Evolutionary conservation across 2,329 filamentous ascomycete species (phyloP).

Genomic region (Fusarium tricinctum): DNA sequence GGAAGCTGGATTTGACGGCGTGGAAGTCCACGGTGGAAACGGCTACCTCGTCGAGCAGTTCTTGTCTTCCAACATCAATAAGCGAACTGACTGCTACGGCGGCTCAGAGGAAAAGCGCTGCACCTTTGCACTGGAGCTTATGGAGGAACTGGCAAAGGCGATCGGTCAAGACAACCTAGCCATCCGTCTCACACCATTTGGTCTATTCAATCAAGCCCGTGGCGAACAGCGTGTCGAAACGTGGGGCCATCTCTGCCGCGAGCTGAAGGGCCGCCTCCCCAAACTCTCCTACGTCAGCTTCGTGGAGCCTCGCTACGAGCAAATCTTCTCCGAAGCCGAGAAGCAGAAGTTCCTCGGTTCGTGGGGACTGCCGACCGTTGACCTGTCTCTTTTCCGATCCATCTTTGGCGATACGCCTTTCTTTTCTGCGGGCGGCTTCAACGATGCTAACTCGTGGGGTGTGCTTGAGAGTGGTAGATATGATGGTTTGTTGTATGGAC

Average conservation of each 20-base stretch:
- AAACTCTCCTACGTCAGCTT: conserved; percentile 68
- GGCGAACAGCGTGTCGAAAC: conserved; percentile 66
- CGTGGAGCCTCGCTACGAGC: conserved; percentile 68
- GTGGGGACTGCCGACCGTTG: conserved; percentile 62
- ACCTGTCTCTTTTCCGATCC: conserved; percentile 62
- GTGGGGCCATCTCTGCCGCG: conserved; percentile 63
- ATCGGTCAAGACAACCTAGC: conserved; percentile 62
- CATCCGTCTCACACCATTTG: conserved; percentile 63
- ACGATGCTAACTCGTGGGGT: conserved; percentile 64
- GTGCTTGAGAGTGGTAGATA: conserved; percentile 60
- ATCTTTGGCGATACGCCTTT: conserved; percentile 68
- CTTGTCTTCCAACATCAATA: conserved; percentile 55
- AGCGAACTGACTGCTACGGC: conserved; percentile 56
- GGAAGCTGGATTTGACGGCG: conserved; percentile 64
- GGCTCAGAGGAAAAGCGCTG: conserved; percentile 54
- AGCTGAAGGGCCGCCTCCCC: conserved; percentile 61
- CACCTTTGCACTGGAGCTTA: conserved; percentile 69
- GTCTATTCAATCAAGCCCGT: conserved; percentile 66
- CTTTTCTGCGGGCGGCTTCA: conserved; percentile 68
- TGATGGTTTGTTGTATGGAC: conserved; percentile 62
- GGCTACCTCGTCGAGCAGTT: conserved; percentile 60
- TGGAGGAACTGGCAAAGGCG: conserved; percentile 58
- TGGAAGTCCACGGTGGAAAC: conserved; percentile 59
- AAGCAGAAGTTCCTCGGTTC: conserved; percentile 64
- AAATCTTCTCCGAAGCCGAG: conserved; percentile 63